These are phyloP conservation scores for Pseudogymnoascus pannorum DNA, from an alignment of 2,329 filamentous ascomycete species.

Conservation along the genomic window DNA sequence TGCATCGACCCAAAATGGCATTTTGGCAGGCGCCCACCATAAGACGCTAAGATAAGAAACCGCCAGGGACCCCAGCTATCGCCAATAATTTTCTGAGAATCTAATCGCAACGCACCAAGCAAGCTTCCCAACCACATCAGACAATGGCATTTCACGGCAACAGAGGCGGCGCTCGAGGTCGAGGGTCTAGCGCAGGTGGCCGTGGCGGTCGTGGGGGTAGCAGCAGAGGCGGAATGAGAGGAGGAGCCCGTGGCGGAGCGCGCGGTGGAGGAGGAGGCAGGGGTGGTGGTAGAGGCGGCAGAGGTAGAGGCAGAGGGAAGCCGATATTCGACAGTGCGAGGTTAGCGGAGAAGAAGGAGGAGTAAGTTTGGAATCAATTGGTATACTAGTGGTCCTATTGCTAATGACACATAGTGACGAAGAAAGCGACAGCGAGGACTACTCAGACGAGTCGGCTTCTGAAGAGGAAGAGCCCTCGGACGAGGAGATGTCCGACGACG, in stretches of 20 bases:
- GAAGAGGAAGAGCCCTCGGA: conserved; percentile 35
- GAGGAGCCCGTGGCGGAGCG: conserved; percentile 25
- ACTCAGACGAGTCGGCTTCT: conserved; percentile 32
- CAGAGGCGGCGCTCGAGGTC: conserved; percentile 20
- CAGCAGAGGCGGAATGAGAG: conserved; percentile 20
- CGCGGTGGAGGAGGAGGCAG: conserved; percentile 27
- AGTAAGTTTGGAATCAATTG: conserved; percentile 13
- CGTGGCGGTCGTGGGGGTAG: conserved; percentile 22
- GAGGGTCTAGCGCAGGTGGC: conserved; percentile 19
- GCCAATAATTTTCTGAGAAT: conserved; percentile 12
- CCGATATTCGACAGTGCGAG: conserved; percentile 40
- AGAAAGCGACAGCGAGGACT: conserved; percentile 26
- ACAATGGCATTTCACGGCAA: conserved; percentile 18
- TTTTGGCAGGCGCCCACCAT: conserved; percentile 4
- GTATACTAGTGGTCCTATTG: conserved; percentile 4
- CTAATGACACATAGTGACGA: conserved; percentile 18
- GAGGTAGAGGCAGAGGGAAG: conserved; percentile 28
- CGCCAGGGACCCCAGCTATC: conserved; percentile 6
- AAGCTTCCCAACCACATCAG: conserved; percentile 5
- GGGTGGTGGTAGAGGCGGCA: conserved; percentile 22
- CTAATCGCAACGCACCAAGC: background rate
- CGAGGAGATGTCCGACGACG: conserved; percentile 39
- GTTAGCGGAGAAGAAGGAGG: conserved; percentile 39
- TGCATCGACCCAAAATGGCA: background rate
- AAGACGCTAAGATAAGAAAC: conserved; percentile 4